Evolutionary conservation across 2,329 filamentous ascomycete genomes (phyloP), one percentile per base, ranked within the genome.

Genomic region (Dactylellina cionopaga): DNA sequence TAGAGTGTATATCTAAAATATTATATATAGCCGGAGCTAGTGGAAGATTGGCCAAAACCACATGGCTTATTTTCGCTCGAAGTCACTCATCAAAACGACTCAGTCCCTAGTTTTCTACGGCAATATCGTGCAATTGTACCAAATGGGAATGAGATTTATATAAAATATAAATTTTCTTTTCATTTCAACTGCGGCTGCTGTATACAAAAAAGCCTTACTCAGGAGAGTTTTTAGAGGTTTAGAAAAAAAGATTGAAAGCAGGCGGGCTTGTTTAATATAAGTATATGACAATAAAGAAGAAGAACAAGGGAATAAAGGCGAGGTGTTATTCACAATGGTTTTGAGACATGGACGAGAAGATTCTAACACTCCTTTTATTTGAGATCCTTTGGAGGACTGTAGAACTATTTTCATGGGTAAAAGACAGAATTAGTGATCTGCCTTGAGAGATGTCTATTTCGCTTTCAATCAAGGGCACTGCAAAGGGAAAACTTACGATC

Each of bases 401-500:
- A 77, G 35, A 77, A 54, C n/a, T 39, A 37, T 47, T 73, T 19
- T 33, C 19, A 44, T 65, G 31, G 41, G 22, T n/a, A 39, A 22
- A n/a, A n/a, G n/a, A n/a, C n/a, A n/a, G n/a, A n/a, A n/a, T n/a
- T n/a, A n/a, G n/a, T n/a, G n/a, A n/a, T n/a, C n/a, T n/a, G n/a
- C n/a, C n/a, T n/a, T n/a, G n/a, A n/a, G n/a, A n/a, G n/a, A n/a
- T n/a, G n/a, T n/a, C n/a, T n/a, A n/a, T n/a, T n/a, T n/a, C n/a
- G n/a, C n/a, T n/a, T n/a, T n/a, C n/a, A n/a, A n/a, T n/a, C n/a
- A n/a, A n/a, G 15, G 7, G 19, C 33, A 29, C 25, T 5, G 46
- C 31, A 15, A 25, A 29, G 13, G 10, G 35, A 27, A 29, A 62
- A 69, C 75, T 73, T 60, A 76, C 85, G 78, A 98, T 84, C 89